Conservation (phyloP, 2,329 filamentous ascomycete genomes). For the Nigrograna mackinnonii region DNA sequence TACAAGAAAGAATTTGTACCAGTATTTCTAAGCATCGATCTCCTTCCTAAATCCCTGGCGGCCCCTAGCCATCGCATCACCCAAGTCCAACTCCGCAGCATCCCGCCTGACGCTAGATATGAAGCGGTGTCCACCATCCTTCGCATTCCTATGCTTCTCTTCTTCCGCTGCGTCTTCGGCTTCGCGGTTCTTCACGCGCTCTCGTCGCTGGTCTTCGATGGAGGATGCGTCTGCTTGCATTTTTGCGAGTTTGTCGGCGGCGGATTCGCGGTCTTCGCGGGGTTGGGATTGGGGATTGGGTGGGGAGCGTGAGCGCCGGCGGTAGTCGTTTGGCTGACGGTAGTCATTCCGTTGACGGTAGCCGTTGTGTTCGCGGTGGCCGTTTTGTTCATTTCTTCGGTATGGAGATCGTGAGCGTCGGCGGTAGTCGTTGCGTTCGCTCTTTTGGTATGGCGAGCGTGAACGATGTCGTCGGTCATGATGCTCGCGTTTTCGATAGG, state of each 20-base stretch:
- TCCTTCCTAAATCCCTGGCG: slow-evolving; percentile 20
- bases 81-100: slow-evolving; percentile 26
- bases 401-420: slow-evolving; percentile 30
- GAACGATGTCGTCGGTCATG: too few species aligned
- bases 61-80: slow-evolving; percentile 32
- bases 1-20: too few species aligned
- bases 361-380: slow-evolving; percentile 8
- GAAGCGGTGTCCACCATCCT: slow-evolving; percentile 27
- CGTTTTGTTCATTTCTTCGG: slow-evolving; percentile 5
- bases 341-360: background rate
- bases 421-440: slow-evolving; percentile 16
- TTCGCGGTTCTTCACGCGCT: slow-evolving; percentile 34
- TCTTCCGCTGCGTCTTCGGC: slow-evolving; percentile 37
- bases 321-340: slow-evolving; percentile 16
- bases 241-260: slow-evolving; percentile 32
- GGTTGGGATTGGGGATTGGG: background rate
- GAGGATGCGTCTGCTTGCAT: slow-evolving; percentile 39
- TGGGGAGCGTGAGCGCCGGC: slow-evolving; percentile 31
- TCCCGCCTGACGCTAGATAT: slow-evolving; percentile 25
- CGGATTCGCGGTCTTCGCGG: slow-evolving; percentile 11
- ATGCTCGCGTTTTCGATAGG: too few species aligned
- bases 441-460: too few species aligned
- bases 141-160: slow-evolving; percentile 23
- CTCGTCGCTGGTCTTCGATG: slow-evolving; percentile 33
- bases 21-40: background rate